phyloP scores from a whole-genome alignment of 2,329 filamentous ascomycete species.

The Trichophyton mentagrophytes region DNA sequence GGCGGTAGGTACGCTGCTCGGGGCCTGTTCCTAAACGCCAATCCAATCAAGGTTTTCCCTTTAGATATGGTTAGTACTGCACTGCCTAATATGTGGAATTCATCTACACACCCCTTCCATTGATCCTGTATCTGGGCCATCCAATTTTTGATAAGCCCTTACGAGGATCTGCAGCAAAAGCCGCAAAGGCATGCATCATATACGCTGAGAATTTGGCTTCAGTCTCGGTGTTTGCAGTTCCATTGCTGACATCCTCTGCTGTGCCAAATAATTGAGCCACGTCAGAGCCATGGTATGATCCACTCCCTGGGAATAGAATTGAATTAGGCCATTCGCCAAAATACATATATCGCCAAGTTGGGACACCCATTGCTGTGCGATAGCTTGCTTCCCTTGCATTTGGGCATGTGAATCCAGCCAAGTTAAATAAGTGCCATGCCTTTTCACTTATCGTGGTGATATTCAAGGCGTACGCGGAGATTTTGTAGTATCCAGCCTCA shows the following conservation, averaged over 20 bases:
- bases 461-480: slow-evolving; percentile 13
- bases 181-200: slow-evolving; percentile 18
- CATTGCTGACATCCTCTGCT: slow-evolving; percentile 17
- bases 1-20: background rate
- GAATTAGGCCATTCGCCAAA: slow-evolving; percentile 20
- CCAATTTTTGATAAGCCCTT: slow-evolving; percentile 16
- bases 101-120: background rate
- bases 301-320: slow-evolving; percentile 13
- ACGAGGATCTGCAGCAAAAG: slow-evolving; percentile 23
- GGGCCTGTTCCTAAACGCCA: background rate
- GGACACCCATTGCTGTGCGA: slow-evolving; percentile 12
- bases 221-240: slow-evolving; percentile 46
- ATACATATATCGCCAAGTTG: slow-evolving; percentile 21
- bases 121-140: background rate
- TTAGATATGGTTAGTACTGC: background rate
- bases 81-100: background rate
- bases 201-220: slow-evolving; percentile 35
- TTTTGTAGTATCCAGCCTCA: slow-evolving; percentile 18
- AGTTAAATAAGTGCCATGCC: slow-evolving; percentile 13
- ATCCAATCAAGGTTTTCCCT: background rate
- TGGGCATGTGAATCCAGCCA: slow-evolving; percentile 19
- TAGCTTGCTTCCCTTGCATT: slow-evolving; percentile 12
- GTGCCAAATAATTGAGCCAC: slow-evolving; percentile 23
- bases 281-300: slow-evolving; percentile 17
- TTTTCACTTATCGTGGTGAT: slow-evolving; percentile 10